These are phyloP conservation scores for Chrysanthemum makinoi DNA, from an alignment of 129 eudicot genomes.

Conservation along the genomic window DNA sequence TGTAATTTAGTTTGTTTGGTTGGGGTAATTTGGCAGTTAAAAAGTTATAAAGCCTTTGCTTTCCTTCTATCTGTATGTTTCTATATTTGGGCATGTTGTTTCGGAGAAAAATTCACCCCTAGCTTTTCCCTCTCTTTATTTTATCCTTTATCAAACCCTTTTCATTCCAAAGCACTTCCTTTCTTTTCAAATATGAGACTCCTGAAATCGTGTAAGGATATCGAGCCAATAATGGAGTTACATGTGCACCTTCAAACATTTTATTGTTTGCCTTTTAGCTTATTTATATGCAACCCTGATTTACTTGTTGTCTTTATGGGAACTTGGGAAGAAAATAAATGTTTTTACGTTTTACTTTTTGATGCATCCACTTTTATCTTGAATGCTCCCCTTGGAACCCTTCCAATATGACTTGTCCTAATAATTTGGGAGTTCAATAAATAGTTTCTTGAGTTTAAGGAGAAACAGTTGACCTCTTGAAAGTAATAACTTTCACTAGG, in stretches of 20 bases:
- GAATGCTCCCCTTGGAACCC: too few species aligned
- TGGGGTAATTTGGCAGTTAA: neutral
- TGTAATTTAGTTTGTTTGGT: slow-evolving; percentile 4
- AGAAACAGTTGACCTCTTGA: too few species aligned
- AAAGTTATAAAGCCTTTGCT: slow-evolving; percentile 3
- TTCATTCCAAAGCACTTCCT: neutral
- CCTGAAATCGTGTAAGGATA: too few species aligned
- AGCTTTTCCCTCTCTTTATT: neutral
- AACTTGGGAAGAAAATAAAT: neutral
- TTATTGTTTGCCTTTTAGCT: neutral
- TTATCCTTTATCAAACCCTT: neutral
- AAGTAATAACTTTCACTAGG: too few species aligned
- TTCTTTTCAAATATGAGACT: too few species aligned
- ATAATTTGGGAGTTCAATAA: too few species aligned
- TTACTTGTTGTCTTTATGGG: too few species aligned
- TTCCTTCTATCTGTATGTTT: neutral
- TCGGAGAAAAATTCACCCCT: neutral
- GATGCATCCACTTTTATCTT: too few species aligned
- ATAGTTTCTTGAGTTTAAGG: too few species aligned
- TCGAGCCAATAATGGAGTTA: too few species aligned
- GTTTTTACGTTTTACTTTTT: neutral
- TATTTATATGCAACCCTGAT: neutral
- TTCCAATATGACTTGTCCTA: too few species aligned
- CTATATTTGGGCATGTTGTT: neutral
- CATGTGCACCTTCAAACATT: neutral